Conservation (phyloP, 148 eudicot genomes). For the Pouteria glomerata region DNA sequence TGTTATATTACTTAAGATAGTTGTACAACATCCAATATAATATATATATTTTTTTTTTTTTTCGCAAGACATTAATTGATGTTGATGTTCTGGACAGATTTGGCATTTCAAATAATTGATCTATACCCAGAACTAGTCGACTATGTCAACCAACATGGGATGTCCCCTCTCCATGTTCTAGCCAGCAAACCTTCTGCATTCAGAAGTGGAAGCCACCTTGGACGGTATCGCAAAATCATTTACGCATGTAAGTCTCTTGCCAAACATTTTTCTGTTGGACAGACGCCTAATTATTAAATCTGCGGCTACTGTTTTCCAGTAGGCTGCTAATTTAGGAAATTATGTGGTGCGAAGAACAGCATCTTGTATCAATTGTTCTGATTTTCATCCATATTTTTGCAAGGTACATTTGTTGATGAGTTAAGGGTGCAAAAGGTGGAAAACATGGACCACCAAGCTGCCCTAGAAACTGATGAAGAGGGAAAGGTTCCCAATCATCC, state of each 20-base stretch:
- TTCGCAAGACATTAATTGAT: too few species aligned
- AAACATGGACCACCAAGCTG: too few species aligned
- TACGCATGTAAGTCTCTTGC: constrained; percentile 8
- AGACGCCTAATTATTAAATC: too few species aligned
- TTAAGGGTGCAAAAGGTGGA: not conserved
- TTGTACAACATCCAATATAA: too few species aligned
- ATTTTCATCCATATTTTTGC: not conserved
- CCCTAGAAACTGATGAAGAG: too few species aligned
- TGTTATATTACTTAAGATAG: too few species aligned
- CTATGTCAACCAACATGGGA: not conserved
- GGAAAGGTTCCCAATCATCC: not conserved
- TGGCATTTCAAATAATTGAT: constrained; percentile 11
- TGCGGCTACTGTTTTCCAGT: too few species aligned
- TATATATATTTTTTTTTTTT: too few species aligned
- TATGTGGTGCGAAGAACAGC: not conserved
- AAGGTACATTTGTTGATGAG: constrained; percentile 14
- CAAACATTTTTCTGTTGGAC: not conserved
- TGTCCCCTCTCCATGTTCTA: constrained; percentile 4
- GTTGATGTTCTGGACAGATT: not conserved
- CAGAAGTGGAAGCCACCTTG: constrained; percentile 10
- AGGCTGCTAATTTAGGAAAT: not conserved
- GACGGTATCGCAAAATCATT: not conserved
- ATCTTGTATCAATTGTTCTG: not conserved
- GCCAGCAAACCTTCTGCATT: constrained; percentile 13
- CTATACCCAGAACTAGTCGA: not conserved